Conservation (phyloP, 2,329 filamentous ascomycete genomes). For the Bipolaris oryzae region DNA sequence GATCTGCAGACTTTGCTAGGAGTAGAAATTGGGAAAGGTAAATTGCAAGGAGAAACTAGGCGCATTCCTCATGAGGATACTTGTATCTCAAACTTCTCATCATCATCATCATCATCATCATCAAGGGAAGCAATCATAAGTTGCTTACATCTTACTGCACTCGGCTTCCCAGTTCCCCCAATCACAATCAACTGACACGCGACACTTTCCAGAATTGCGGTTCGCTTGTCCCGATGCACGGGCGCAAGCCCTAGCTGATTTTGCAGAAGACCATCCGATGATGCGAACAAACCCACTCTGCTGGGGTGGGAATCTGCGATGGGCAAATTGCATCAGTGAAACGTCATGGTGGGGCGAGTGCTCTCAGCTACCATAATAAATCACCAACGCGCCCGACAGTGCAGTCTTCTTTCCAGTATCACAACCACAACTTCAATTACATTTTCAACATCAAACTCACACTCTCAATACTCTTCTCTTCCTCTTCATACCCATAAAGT, state of each 20-base stretch:
- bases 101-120: not conserved
- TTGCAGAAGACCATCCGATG: slow-evolving; percentile 12
- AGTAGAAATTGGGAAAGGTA: not conserved
- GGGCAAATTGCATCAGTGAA: slow-evolving; percentile 16
- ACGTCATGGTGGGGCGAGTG: slow-evolving; percentile 27
- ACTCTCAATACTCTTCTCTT: not conserved
- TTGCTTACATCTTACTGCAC: not conserved
- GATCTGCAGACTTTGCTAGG: not conserved
- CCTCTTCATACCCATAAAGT: slow-evolving; percentile 15
- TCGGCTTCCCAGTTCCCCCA: not conserved
- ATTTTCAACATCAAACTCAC: not conserved
- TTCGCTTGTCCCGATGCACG: slow-evolving; percentile 12
- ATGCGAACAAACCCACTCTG: slow-evolving; percentile 13
- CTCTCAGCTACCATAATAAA: slow-evolving; percentile 19
- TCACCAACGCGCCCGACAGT: slow-evolving; percentile 9
- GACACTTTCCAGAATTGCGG: slow-evolving; percentile 11
- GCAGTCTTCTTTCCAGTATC: slow-evolving; percentile 5
- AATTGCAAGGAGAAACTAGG: not conserved
- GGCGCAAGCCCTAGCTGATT: slow-evolving; percentile 10
- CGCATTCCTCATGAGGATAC: not conserved
- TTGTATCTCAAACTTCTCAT: not conserved
- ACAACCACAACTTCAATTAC: slow-evolving; percentile 8
- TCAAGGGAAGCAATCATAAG: not conserved
- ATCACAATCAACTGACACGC: slow-evolving; percentile 6
- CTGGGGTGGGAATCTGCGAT: slow-evolving; percentile 14